Conservation (phyloP, 768 basidiomycete genomes). For the Mrakia blollopis region DNA sequence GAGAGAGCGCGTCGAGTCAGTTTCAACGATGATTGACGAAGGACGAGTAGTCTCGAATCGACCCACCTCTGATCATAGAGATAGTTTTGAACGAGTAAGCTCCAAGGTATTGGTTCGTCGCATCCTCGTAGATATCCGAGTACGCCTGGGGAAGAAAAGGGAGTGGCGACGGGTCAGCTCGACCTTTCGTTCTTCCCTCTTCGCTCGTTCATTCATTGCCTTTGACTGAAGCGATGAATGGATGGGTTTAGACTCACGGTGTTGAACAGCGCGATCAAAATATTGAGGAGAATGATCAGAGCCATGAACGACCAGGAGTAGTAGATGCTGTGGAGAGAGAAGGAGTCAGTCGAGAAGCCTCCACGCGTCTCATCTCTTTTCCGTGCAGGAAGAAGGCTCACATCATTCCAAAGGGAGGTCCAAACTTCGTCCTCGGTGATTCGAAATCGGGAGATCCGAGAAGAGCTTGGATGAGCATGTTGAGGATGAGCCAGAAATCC, state of each 20-base stretch:
- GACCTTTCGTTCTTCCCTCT: neutral
- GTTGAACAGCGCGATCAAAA: constrained; percentile 91
- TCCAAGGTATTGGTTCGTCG: constrained; percentile 81
- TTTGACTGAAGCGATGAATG: neutral
- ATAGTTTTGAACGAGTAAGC: constrained; percentile 86
- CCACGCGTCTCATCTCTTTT: neutral
- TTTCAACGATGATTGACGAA: neutral
- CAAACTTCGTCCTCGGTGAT: constrained; percentile 39
- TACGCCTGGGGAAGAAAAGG: neutral
- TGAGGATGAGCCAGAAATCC: constrained; percentile 54
- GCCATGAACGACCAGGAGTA: constrained; percentile 69
- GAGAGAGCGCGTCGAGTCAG: neutral
- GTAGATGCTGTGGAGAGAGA: constrained; percentile 49
- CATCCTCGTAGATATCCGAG: constrained; percentile 44
- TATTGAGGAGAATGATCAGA: constrained; percentile 79
- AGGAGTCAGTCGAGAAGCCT: neutral
- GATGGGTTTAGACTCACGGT: neutral
- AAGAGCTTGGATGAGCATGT: constrained; percentile 55
- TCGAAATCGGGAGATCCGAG: constrained; percentile 52
- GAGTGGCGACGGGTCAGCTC: neutral
- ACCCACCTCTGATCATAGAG: constrained; percentile 73
- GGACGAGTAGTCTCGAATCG: constrained; percentile 4
- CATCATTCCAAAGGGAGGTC: constrained; percentile 52
- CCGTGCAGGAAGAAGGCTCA: neutral
- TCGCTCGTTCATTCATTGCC: too few relatives aligned